Conservation (phyloP, 2,329 filamentous ascomycete species). For the Metarhizium album region DNA sequence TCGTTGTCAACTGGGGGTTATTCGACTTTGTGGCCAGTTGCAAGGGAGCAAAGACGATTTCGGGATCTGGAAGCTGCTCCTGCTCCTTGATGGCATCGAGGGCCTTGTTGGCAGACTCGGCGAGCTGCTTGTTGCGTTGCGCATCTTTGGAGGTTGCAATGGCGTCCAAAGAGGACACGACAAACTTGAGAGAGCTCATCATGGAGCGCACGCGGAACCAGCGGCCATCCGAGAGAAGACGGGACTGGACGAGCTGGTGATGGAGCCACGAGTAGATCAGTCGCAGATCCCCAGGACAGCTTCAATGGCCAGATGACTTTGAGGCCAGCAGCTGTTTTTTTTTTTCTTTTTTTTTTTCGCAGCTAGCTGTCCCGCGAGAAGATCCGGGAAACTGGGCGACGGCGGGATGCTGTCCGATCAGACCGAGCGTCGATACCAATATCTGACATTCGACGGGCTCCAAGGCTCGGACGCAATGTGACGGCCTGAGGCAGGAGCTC, state of each 20-base stretch:
- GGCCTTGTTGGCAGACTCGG: slow-evolving; percentile 71
- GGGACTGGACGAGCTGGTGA: not conserved
- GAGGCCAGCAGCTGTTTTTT: not conserved
- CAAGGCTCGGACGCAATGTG: not conserved
- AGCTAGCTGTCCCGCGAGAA: not conserved
- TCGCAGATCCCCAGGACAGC: not conserved
- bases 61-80: slow-evolving; percentile 76
- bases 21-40: slow-evolving; percentile 81
- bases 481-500: not conserved
- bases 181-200: slow-evolving; percentile 92
- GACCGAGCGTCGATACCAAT: not conserved
- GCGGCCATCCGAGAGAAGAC: slow-evolving; percentile 31
- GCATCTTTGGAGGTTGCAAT: slow-evolving; percentile 90
- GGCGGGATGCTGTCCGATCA: not conserved
- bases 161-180: slow-evolving; percentile 83
- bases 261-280: not conserved
- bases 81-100: slow-evolving; percentile 77
- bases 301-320: not conserved
- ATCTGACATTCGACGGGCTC: not conserved
- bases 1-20: slow-evolving; percentile 77
- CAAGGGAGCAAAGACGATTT: slow-evolving; percentile 82
- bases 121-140: slow-evolving; percentile 72
- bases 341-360: not conserved
- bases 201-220: slow-evolving; percentile 38
- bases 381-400: not conserved